Evolutionary conservation across 768 basidiomycete genomes (phyloP).

Genomic region (Chlorophyllum brunneum): DNA sequence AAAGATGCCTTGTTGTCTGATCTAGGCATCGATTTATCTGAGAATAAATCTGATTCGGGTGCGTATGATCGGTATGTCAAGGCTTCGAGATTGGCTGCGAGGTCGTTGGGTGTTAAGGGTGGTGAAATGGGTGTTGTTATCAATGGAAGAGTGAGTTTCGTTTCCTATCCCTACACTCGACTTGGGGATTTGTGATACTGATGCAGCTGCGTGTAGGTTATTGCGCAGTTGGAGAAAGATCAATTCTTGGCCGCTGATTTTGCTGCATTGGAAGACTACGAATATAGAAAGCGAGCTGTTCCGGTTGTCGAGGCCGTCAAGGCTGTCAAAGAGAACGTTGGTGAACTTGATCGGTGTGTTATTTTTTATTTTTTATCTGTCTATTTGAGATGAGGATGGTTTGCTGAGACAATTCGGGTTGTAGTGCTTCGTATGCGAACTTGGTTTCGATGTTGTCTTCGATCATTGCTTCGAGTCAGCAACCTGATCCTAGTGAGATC

Average conservation of each 20-base stretch:
- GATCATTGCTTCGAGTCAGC: conserved; percentile 64
- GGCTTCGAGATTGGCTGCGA: conserved; percentile 43
- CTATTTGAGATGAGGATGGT: not conserved
- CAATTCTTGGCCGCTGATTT: conserved; percentile 75
- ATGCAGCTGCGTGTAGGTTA: conserved; percentile 43
- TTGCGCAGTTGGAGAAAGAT: conserved; percentile 63
- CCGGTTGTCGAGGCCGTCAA: conserved; percentile 67
- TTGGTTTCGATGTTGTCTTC: conserved; percentile 66
- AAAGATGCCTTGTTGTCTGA: conserved; percentile 27
- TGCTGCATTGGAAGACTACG: conserved; percentile 64
- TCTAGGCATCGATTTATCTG: conserved; percentile 29
- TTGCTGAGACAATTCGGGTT: not conserved
- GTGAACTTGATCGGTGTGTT: conserved; percentile 20
- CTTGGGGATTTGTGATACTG: not conserved
- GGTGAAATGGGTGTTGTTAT: conserved; percentile 64
- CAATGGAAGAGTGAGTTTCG: conserved; percentile 75
- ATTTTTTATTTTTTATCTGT: not conserved
- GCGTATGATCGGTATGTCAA: conserved; percentile 41
- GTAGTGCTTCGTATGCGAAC: conserved; percentile 53
- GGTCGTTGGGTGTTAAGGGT: conserved; percentile 53
- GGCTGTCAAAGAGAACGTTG: conserved; percentile 39
- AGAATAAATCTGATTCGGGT: conserved; percentile 23
- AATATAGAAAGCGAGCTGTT: conserved; percentile 64
- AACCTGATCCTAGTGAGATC: conserved; percentile 67
- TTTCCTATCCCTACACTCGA: not conserved